phyloP scores from a whole-genome alignment of 768 basidiomycete genomes.

The Leccinum obscurum region DNA sequence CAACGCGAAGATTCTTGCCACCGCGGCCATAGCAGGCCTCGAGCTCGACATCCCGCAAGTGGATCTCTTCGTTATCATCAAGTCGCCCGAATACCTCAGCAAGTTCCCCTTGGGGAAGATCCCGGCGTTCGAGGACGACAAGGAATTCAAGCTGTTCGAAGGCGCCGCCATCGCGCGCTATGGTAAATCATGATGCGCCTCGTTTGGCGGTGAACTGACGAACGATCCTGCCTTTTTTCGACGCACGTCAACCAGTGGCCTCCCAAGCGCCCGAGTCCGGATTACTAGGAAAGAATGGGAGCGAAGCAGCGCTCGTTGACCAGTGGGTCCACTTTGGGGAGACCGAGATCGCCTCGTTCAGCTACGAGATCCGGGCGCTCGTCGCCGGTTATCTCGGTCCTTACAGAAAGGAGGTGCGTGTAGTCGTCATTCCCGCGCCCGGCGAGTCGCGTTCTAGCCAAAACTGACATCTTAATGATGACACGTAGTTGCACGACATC shows the following conservation, averaged over 20 bases:
- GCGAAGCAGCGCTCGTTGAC: slow-evolving; percentile 30
- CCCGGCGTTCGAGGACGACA: slow-evolving; percentile 26
- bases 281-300: slow-evolving; percentile 24
- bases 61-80: slow-evolving; percentile 27
- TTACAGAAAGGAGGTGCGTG: slow-evolving; percentile 24
- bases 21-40: slow-evolving; percentile 24
- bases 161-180: slow-evolving; percentile 32
- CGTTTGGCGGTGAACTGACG: neutral
- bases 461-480: neutral
- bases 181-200: slow-evolving; percentile 10
- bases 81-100: slow-evolving; percentile 27
- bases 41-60: slow-evolving; percentile 26
- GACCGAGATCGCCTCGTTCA: slow-evolving; percentile 25
- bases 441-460: neutral
- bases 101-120: slow-evolving; percentile 34
- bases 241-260: slow-evolving; percentile 14
- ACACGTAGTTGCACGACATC: slow-evolving; percentile 19
- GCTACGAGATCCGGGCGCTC: slow-evolving; percentile 20
- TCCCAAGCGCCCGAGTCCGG: slow-evolving; percentile 28
- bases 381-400: slow-evolving; percentile 21
- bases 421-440: neutral
- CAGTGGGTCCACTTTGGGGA: slow-evolving; percentile 35
- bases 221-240: neutral
- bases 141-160: slow-evolving; percentile 28
- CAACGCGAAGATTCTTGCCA: slow-evolving; percentile 24